phyloP scores from a whole-genome alignment of 192 early-diverging fungal species.

The Linderina pennispora region DNA sequence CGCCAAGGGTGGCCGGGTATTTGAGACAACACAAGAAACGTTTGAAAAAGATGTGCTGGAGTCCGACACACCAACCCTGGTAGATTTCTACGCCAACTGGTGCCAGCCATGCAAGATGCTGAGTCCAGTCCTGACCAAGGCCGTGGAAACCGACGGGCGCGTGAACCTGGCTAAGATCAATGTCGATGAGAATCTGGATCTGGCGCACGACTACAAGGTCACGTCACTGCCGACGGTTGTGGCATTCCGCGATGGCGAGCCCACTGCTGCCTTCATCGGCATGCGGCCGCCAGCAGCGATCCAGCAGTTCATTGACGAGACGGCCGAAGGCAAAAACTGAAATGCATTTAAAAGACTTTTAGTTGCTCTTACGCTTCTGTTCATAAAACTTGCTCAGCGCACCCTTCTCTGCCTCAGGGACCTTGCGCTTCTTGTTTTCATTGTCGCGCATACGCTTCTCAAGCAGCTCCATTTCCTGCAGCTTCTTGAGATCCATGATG shows the following conservation, averaged over 20 bases:
- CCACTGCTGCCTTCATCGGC: slow-evolving; percentile 64
- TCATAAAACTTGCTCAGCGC: slow-evolving; percentile 30
- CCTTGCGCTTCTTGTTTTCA: slow-evolving; percentile 10
- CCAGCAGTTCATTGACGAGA: slow-evolving; percentile 1
- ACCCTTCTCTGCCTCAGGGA: slow-evolving; percentile 31
- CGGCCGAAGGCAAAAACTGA: background rate
- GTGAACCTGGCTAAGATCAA: slow-evolving; percentile 72
- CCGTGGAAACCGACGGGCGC: slow-evolving; percentile 56
- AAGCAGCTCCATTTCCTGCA: slow-evolving; percentile 25
- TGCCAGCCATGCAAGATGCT: slow-evolving; percentile 79
- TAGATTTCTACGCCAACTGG: slow-evolving; percentile 77
- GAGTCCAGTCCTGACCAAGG: slow-evolving; percentile 60
- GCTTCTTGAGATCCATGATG: slow-evolving; percentile 63
- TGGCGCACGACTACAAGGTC: slow-evolving; percentile 62
- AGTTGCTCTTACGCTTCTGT: slow-evolving; percentile 18
- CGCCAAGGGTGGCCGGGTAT: slow-evolving; percentile 4
- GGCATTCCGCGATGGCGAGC: slow-evolving; percentile 59
- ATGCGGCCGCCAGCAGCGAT: slow-evolving; percentile 41
- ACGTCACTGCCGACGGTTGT: slow-evolving; percentile 70
- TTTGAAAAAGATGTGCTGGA: slow-evolving; percentile 54
- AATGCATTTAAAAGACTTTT: background rate
- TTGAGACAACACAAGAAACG: slow-evolving; percentile 51
- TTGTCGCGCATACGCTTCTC: slow-evolving; percentile 18
- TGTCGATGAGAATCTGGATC: slow-evolving; percentile 58
- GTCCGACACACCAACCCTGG: slow-evolving; percentile 64